These are phyloP conservation scores for Blastobotrys serpentis DNA, from an alignment of 1,139 yeast species.

Conservation along the genomic window DNA sequence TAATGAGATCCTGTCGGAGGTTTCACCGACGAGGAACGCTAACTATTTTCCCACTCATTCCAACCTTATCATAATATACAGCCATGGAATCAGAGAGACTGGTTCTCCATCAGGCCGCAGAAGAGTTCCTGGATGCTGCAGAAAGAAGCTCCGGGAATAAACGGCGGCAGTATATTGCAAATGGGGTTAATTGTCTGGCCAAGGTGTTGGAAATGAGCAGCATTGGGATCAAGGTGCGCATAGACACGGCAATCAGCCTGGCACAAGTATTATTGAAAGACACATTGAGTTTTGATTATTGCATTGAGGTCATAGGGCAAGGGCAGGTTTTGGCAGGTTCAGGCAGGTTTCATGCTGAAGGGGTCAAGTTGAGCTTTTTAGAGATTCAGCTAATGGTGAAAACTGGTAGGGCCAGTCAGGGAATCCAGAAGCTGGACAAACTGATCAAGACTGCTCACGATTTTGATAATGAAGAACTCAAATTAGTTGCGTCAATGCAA, in stretches of 20 bases:
- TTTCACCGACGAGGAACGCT: no score
- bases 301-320: conserved; percentile 6
- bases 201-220: conserved; percentile 8
- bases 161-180: background rate
- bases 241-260: conserved; percentile 13
- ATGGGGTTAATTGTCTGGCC: conserved; percentile 12
- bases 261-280: conserved; percentile 14
- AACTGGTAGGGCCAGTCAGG: background rate
- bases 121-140: conserved; percentile 15
- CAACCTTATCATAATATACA: no score
- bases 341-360: background rate
- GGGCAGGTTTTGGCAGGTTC: conserved; percentile 9
- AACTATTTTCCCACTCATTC: no score
- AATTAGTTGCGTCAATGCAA: background rate
- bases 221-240: conserved; percentile 5
- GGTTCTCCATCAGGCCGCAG: conserved; percentile 14
- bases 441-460: background rate
- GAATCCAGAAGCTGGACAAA: conserved; percentile 5
- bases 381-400: conserved; percentile 4
- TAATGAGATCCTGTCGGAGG: no score
- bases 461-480: background rate
- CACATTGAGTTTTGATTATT: conserved; percentile 7
- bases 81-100: conserved; percentile 7
- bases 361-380: conserved; percentile 1
- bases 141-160: background rate